Base-by-base conservation (phyloP, 2,329 filamentous ascomycete genomes). In the Chrysosphaeria jannelii region DNA sequence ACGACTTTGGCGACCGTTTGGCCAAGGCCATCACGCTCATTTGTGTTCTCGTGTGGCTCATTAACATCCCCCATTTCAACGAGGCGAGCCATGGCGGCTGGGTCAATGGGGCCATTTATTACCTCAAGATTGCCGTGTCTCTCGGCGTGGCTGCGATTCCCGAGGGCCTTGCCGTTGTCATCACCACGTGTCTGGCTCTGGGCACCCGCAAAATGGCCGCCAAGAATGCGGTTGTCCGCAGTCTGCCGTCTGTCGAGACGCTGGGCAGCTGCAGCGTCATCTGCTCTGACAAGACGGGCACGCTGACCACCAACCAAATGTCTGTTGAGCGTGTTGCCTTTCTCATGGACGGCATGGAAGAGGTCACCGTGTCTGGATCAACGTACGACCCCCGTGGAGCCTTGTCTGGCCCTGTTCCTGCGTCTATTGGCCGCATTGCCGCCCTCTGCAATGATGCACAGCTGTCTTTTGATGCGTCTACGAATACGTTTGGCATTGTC, bases 1-100 rank as follows among this genome's bases (percentile, higher is more conserved):
- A 97, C 44, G 78, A 93, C 38, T 97, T 97, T 40, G 88, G 85
- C 31, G 85, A 97, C 46, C 69, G 61, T 40, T 55, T 97, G 31
- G 88, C 88, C 36, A 97, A 93, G 55, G 85, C 93, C 30, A 97
- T 97, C 34, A 93, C 81, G 5, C 70, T 79, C 30, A 97, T 97
- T 38, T 97, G 88, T 45, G 53, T 93, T 32, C 51, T 90, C 27
- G 85, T 97, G 36, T 97, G 85, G 85, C 53, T 93, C 29, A 97
- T 97, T 56, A 97, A 97, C 50, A 75, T 93, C 34, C 69, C 75
- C 38, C 76, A 97, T 51, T 97, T 97, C 55, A 85, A 64, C 39
- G 85, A 97, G 38, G 76, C 79, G 14, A 70, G 72, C 33, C 81
- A 91, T 36, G 85, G 85, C 36, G 71, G 64, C 44, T 91, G 78